Conservation (phyloP, 176 grass and related monocot species). For the Tuctoria greenei region DNA sequence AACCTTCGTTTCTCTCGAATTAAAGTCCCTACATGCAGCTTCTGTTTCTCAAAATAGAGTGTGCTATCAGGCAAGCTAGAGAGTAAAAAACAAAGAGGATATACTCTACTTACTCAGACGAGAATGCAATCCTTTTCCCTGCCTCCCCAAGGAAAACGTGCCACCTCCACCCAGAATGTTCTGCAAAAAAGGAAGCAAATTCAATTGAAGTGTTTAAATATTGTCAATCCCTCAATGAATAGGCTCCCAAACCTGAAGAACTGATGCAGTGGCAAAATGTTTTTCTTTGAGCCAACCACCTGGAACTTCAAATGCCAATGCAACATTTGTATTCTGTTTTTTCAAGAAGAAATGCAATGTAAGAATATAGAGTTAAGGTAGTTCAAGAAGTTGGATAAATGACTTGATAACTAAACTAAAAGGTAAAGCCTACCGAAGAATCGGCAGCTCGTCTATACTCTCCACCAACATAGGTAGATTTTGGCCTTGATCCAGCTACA, state of each 20-base stretch:
- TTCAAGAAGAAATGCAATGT: neutral
- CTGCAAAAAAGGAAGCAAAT: conserved; percentile 41
- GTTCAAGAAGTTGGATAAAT: conserved; percentile 28
- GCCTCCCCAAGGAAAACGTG: conserved; percentile 70
- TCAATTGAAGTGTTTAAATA: conserved; percentile 3
- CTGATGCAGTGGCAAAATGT: conserved; percentile 55
- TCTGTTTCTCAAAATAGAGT: neutral
- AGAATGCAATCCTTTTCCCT: conserved; percentile 82
- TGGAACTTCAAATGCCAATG: conserved; percentile 85
- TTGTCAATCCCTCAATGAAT: neutral
- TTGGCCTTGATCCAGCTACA: conserved; percentile 52
- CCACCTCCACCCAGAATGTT: conserved; percentile 81
- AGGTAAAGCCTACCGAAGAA: conserved; percentile 51
- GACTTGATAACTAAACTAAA: neutral
- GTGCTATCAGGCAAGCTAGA: neutral
- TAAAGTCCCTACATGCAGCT: neutral
- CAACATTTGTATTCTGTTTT: conserved; percentile 73
- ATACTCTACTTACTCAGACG: conserved; percentile 55
- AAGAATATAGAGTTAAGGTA: conserved; percentile 12
- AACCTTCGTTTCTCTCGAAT: neutral
- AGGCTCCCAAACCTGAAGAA: conserved; percentile 65
- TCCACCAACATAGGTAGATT: conserved; percentile 71
- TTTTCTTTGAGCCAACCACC: conserved; percentile 90
- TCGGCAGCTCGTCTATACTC: conserved; percentile 69
- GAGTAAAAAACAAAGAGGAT: neutral